Conservation (phyloP, 345 rosid genomes). For the Eutrema yunnanense region DNA sequence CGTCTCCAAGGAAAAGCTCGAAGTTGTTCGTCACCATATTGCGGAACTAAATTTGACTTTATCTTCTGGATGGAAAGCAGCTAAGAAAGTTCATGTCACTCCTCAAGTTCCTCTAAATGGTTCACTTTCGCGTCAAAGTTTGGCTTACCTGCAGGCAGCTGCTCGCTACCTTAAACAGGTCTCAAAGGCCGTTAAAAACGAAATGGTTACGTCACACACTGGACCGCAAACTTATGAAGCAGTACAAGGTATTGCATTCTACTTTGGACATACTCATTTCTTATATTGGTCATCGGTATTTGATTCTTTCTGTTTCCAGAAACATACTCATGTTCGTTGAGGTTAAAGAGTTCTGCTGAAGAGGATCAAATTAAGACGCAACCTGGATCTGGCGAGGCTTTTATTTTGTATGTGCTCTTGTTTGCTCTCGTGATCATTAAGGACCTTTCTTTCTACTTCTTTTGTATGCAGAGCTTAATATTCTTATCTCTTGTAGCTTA, state of each 20-base stretch:
- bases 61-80: constrained; percentile 65
- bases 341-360: constrained; percentile 79
- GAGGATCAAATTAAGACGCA: constrained; percentile 70
- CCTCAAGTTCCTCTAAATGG: constrained; percentile 55
- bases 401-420: constrained; percentile 63
- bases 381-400: constrained; percentile 85
- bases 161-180: constrained; percentile 80
- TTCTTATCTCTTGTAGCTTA: constrained; percentile 49
- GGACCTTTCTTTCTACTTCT: neutral
- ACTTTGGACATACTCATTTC: constrained; percentile 2
- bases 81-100: constrained; percentile 49
- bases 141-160: constrained; percentile 82
- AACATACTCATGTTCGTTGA: constrained; percentile 62
- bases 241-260: constrained; percentile 59
- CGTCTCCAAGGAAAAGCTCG: constrained; percentile 49
- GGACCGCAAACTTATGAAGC: constrained; percentile 66
- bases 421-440: neutral
- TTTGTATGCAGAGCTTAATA: neutral
- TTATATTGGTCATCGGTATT: neutral
- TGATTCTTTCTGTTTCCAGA: constrained; percentile 43
- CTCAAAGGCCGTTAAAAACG: constrained; percentile 67
- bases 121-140: constrained; percentile 71
- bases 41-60: constrained; percentile 48
- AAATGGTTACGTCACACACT: constrained; percentile 53
- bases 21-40: constrained; percentile 46